Evolutionary conservation across 78 protist species (phyloP), one percentile per base, ranked within the genome.

Genomic region (Monocercomonoides exilis): DNA sequence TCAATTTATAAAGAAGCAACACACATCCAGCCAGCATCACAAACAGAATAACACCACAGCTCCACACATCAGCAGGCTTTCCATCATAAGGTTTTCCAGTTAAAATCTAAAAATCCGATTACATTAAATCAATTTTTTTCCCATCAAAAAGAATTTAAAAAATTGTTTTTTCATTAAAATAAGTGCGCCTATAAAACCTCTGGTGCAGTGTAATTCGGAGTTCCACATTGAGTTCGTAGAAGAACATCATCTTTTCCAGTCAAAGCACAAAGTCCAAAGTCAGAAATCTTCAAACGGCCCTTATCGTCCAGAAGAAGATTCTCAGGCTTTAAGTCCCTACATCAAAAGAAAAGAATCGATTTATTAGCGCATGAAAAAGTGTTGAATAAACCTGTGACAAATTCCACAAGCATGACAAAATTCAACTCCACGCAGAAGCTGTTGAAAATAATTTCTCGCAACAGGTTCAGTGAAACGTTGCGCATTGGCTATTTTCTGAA

Each of bases 1-100:
- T 4, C 2, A 34, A 81, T 4, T 6, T 44, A 81, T 33, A 81
- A 11, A 34, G 38, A 29, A 5, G 46, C 1, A 86, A 88, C 21
- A 77, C 32, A 54, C 63, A 2, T 21, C 93, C 95, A 29, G 89
- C 86, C 38, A 93, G 77, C 70, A 91, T 3, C 4, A 91, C 92
- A 82, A 80, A 93, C 29, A 92, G 86, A 0, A 93, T 91, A 70
- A 92, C 91, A 0, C 95, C 95, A 45, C 90, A 42, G 32, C 89
- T 81, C 95, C 95, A 93, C 42, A 93, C 6, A 87, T 93, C 95
- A 1, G 93, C 93, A 45, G 43, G 11, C 85, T 41, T 1, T 45
- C 94, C 95, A 87, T 91, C 84, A 64, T 93, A 93, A 4, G 91
- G 93, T 1, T 38, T 6, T 81, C 85, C 87, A 3, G 45, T 46